Evolutionary conservation across 768 basidiomycete genomes (phyloP).

Genomic region (Obba rivulosa): DNA sequence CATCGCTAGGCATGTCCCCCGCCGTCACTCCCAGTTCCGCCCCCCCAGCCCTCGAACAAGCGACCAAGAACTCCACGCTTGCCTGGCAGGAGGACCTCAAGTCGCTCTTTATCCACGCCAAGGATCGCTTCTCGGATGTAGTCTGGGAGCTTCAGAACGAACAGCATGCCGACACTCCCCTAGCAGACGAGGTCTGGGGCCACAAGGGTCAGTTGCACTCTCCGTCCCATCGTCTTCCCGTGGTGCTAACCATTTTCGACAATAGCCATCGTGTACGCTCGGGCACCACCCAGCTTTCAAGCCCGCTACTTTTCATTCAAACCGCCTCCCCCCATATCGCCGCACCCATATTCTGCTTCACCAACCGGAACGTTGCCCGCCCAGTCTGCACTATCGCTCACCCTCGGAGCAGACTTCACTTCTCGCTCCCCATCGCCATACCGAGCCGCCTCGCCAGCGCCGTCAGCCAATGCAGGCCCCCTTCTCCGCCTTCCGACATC

Average conservation of each 20-base stretch:
- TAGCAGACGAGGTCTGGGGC: slow-evolving; percentile 68
- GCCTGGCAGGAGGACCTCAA: slow-evolving; percentile 82
- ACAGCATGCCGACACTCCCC: slow-evolving; percentile 38
- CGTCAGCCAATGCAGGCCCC: slow-evolving; percentile 33
- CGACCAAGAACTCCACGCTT: slow-evolving; percentile 59
- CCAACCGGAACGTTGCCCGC: slow-evolving; percentile 46
- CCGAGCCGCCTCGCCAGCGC: slow-evolving; percentile 41
- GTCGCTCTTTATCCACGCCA: slow-evolving; percentile 72
- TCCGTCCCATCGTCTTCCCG: not conserved
- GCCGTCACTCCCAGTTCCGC: slow-evolving; percentile 16
- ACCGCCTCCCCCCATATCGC: slow-evolving; percentile 48
- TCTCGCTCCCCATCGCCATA: slow-evolving; percentile 40
- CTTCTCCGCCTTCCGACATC: slow-evolving; percentile 60
- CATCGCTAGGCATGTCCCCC: no score
- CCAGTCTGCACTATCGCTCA: slow-evolving; percentile 58
- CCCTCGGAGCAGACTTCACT: slow-evolving; percentile 37
- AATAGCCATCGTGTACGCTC: slow-evolving; percentile 88
- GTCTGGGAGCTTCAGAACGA: slow-evolving; percentile 73
- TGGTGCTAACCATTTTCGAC: not conserved
- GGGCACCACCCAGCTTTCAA: slow-evolving; percentile 90
- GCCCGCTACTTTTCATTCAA: slow-evolving; percentile 80
- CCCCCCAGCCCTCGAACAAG: slow-evolving; percentile 57
- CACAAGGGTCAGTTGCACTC: slow-evolving; percentile 73
- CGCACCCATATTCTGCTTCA: slow-evolving; percentile 43
- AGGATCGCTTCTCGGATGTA: slow-evolving; percentile 93